Conservation (phyloP, 164 flowering plant genomes). For the Stephania japonica region DNA sequence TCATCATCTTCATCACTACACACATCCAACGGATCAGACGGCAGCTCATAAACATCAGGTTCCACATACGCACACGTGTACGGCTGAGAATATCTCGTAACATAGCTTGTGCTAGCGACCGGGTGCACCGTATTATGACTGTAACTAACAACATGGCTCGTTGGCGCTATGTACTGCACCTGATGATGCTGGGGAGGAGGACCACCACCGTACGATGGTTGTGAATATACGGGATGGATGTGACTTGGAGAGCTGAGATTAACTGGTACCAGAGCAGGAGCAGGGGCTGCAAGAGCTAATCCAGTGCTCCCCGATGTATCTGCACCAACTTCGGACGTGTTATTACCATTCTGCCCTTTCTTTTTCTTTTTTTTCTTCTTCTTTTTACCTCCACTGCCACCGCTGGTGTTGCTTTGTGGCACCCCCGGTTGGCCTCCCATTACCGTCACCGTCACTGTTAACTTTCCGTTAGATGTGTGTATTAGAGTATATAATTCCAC, state of each 20-base stretch:
- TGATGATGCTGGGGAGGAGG: neutral
- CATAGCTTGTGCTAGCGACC: conserved; percentile 3
- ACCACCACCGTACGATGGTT: conserved; percentile 16
- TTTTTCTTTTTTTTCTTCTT: conserved; percentile 30
- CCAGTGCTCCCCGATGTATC: conserved; percentile 1
- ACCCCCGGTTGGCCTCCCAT: neutral
- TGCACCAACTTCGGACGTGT: conserved; percentile 1
- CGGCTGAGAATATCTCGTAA: conserved; percentile 8
- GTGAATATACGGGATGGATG: conserved; percentile 15
- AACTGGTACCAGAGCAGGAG: conserved; percentile 1
- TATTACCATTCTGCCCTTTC: conserved; percentile 23
- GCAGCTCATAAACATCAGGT: conserved; percentile 9
- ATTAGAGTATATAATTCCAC: too few relatives aligned
- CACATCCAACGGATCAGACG: conserved; percentile 25
- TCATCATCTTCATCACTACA: conserved; percentile 55
- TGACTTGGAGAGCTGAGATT: conserved; percentile 26
- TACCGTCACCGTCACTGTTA: conserved; percentile 8
- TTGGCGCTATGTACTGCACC: conserved; percentile 15
- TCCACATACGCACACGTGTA: conserved; percentile 18
- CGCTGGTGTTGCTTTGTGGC: neutral
- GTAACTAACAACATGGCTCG: conserved; percentile 33
- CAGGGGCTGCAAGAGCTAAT: conserved; percentile 1
- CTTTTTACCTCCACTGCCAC: conserved; percentile 16
- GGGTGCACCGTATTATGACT: conserved; percentile 13
- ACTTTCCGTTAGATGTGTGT: conserved; percentile 15